phyloP scores from a whole-genome alignment of 495 filamentous ascomycete species.

The Penicillium cataractarum region DNA sequence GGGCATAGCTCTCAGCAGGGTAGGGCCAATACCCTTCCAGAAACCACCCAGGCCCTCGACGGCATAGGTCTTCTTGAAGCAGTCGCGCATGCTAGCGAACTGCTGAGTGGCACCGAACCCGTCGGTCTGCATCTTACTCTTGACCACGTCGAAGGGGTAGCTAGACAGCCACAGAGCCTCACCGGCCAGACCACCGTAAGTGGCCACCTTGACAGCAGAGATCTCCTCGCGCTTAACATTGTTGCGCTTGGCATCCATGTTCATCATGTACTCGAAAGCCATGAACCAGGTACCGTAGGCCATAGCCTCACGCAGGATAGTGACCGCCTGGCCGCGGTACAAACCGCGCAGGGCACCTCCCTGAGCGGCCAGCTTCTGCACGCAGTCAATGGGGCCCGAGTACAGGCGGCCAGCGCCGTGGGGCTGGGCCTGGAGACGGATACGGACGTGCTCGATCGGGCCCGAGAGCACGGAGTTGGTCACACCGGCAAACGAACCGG shows the following conservation, averaged over 20 bases:
- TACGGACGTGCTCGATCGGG: slow-evolving; percentile 96
- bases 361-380: slow-evolving; percentile 74
- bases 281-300: slow-evolving; percentile 97
- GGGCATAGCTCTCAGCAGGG: slow-evolving; percentile 92
- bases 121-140: slow-evolving; percentile 99
- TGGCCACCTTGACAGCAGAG: slow-evolving; percentile 79
- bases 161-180: slow-evolving; percentile 91
- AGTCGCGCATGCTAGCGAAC: slow-evolving; percentile 85
- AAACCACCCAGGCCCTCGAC: slow-evolving; percentile 82
- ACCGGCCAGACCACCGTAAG: slow-evolving; percentile 91
- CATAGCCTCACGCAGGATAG: slow-evolving; percentile 84
- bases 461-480: slow-evolving; percentile 87
- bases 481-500: slow-evolving; percentile 90
- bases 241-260: slow-evolving; percentile 77
- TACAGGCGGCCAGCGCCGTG: slow-evolving; percentile 82
- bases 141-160: slow-evolving; percentile 96
- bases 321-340: slow-evolving; percentile 87
- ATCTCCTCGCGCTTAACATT: slow-evolving; percentile 73
- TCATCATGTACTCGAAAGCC: slow-evolving; percentile 96
- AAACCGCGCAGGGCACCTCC: slow-evolving; percentile 70
- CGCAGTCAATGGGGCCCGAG: slow-evolving; percentile 84
- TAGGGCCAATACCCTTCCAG: slow-evolving; percentile 96
- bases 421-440: slow-evolving; percentile 96
- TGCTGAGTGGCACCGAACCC: slow-evolving; percentile 72
- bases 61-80: slow-evolving; percentile 80